Base-by-base conservation (phyloP, 2,329 filamentous ascomycete genomes). In the Dissoconium aciculare region DNA sequence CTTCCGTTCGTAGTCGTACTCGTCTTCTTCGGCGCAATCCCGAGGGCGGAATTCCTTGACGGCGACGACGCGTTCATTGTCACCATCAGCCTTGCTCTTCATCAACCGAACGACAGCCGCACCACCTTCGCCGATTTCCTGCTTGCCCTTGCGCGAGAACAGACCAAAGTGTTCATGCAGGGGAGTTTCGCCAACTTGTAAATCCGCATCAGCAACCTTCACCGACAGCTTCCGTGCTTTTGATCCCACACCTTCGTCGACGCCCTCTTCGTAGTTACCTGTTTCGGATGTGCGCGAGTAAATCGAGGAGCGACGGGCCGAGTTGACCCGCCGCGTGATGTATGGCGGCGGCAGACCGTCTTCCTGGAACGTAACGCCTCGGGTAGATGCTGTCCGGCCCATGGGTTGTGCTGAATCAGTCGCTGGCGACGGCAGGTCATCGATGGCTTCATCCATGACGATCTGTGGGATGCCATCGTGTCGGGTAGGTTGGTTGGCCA, bases 1-100 rank as follows among this genome's bases (percentile, higher is more conserved):
- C 62, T 91, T 89, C 56, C 82, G 77, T 42, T 80, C 70, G 53
- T 91, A 91, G 30, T 89, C 80, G 16, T 72, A 67, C 38, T 70
- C 63, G 6, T 37, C 38, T 23, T 69, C 73, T 51, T 92, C 83
- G 24, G 67, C 64, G 17, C 67, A 64, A 19, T 73, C 73, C 53
- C 79, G 78, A 41, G 71, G 69, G 8, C 82, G 73, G 53, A 91
- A 92, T 48, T 89, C 80, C 58, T 93, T 93, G 44, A 91, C 82
- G 0, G 84, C 84, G 42, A 78, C 85, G 5, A 83, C 57, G 46
- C 82, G 74, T 23, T 62, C 52, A 19, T 39, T 36, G 13, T 34
- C 30, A 11, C 40, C 40, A 11, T 34, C 36, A 17, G 73, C 74
- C 52, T 77, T 82, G 39, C 75, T 69, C 34, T 64, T 65, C 79